phyloP scores from a whole-genome alignment of 768 basidiomycete genomes.

The Tylopilus subfusipes region DNA sequence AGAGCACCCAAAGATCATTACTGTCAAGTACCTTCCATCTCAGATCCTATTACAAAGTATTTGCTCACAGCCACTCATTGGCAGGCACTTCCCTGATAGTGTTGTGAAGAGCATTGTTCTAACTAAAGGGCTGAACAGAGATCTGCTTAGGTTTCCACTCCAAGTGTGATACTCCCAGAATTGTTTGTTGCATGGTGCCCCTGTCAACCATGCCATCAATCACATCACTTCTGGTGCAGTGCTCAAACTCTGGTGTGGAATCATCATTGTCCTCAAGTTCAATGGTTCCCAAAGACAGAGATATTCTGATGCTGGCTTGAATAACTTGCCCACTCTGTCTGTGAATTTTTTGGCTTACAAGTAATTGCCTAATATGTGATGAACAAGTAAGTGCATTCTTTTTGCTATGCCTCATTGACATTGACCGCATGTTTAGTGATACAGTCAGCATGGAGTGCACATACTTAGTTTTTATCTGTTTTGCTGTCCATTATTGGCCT shows the following conservation, averaged over 20 bases:
- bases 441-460: slow-evolving; percentile 8
- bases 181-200: slow-evolving; percentile 54
- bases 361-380: slow-evolving; percentile 36
- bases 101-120: slow-evolving; percentile 63
- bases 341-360: slow-evolving; percentile 85
- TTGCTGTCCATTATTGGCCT: slow-evolving; percentile 16
- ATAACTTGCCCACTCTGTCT: slow-evolving; percentile 81
- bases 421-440: slow-evolving; percentile 2
- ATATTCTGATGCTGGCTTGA: slow-evolving; percentile 81
- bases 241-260: slow-evolving; percentile 71
- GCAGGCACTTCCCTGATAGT: slow-evolving; percentile 56
- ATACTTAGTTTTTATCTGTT: slow-evolving; percentile 9
- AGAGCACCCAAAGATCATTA: slow-evolving; percentile 75
- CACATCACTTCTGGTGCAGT: slow-evolving; percentile 84
- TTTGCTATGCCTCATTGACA: not conserved
- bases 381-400: slow-evolving; percentile 12
- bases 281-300: slow-evolving; percentile 80
- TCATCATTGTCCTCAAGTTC: slow-evolving; percentile 81
- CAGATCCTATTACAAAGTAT: slow-evolving; percentile 65
- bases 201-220: slow-evolving; percentile 74
- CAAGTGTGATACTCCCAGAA: slow-evolving; percentile 78
- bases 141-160: slow-evolving; percentile 77
- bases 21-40: slow-evolving; percentile 67
- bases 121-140: slow-evolving; percentile 80
- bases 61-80: slow-evolving; percentile 68